phyloP scores from a whole-genome alignment of 2,329 filamentous ascomycete species.

The Aspergillus ibericus region DNA sequence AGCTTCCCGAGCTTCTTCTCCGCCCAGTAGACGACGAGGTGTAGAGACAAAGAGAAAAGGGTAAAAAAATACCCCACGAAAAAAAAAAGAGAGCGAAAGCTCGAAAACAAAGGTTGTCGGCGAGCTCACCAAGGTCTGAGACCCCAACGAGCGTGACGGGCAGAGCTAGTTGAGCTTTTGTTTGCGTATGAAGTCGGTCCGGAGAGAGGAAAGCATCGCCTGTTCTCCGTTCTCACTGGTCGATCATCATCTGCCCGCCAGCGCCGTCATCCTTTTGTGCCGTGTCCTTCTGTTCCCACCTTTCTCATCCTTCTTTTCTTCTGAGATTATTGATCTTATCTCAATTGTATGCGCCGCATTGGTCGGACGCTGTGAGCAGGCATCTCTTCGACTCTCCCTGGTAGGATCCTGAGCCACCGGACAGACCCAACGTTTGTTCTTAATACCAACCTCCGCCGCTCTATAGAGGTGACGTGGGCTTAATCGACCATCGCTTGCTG shows the following conservation, averaged over 20 bases:
- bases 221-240: slow-evolving; percentile 16
- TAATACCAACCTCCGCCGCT: slow-evolving; percentile 16
- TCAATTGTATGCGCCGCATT: slow-evolving; percentile 35
- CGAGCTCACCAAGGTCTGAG: slow-evolving; percentile 4
- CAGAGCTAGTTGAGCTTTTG: slow-evolving; percentile 6
- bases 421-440: neutral
- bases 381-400: slow-evolving; percentile 18
- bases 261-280: slow-evolving; percentile 13
- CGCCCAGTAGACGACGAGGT: neutral
- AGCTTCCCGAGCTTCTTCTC: slow-evolving; percentile 12
- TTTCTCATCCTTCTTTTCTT: slow-evolving; percentile 20
- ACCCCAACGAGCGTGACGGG: neutral
- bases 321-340: slow-evolving; percentile 16
- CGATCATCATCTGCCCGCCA: slow-evolving; percentile 24
- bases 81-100: neutral
- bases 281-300: slow-evolving; percentile 16
- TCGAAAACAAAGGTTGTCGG: neutral
- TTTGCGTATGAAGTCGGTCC: slow-evolving; percentile 4
- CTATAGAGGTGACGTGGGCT: slow-evolving; percentile 20
- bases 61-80: neutral
- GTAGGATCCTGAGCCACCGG: slow-evolving; percentile 7
- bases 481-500: slow-evolving; percentile 33
- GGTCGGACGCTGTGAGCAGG: slow-evolving; percentile 41
- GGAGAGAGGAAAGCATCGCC: slow-evolving; percentile 8
- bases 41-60: neutral